Evolutionary conservation across 768 basidiomycete species (phyloP).

Genomic region (Cantharellus cinnabarinus): DNA sequence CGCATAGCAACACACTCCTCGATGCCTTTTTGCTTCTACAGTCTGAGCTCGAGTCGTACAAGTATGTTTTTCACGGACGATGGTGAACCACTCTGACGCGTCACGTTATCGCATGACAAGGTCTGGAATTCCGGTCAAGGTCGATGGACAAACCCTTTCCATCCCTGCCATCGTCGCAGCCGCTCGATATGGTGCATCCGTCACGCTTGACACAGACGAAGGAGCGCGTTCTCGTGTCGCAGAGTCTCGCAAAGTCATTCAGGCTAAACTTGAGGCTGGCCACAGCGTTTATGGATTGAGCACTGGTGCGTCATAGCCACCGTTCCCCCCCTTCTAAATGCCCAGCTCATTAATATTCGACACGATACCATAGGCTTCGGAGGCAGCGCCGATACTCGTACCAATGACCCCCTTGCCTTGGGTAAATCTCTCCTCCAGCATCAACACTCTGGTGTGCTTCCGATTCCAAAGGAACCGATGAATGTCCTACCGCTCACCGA

Average conservation of each 20-base stretch:
- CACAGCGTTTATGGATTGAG: slow-evolving; percentile 69
- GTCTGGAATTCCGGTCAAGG: slow-evolving; percentile 36
- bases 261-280: slow-evolving; percentile 42
- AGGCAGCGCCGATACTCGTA: slow-evolving; percentile 49
- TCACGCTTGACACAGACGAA: slow-evolving; percentile 30
- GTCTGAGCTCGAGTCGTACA: slow-evolving; percentile 42
- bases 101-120: slow-evolving; percentile 17
- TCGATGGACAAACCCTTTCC: slow-evolving; percentile 53
- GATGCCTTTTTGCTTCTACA: slow-evolving; percentile 5
- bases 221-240: slow-evolving; percentile 31
- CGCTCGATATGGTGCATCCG: slow-evolving; percentile 38
- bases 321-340: not conserved
- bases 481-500: slow-evolving; percentile 39
- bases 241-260: slow-evolving; percentile 36
- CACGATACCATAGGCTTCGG: slow-evolving; percentile 11
- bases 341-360: slow-evolving; percentile 1
- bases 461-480: slow-evolving; percentile 4
- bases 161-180: slow-evolving; percentile 62
- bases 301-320: slow-evolving; percentile 27
- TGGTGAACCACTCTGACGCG: not conserved
- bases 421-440: slow-evolving; percentile 73
- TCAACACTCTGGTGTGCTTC: slow-evolving; percentile 52
- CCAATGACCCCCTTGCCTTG: slow-evolving; percentile 47
- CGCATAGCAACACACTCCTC: not conserved
- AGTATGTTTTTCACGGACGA: slow-evolving; percentile 18